Evolutionary conservation across 306 rosid genomes (phyloP).

Genomic region (Datisca glomerata): DNA sequence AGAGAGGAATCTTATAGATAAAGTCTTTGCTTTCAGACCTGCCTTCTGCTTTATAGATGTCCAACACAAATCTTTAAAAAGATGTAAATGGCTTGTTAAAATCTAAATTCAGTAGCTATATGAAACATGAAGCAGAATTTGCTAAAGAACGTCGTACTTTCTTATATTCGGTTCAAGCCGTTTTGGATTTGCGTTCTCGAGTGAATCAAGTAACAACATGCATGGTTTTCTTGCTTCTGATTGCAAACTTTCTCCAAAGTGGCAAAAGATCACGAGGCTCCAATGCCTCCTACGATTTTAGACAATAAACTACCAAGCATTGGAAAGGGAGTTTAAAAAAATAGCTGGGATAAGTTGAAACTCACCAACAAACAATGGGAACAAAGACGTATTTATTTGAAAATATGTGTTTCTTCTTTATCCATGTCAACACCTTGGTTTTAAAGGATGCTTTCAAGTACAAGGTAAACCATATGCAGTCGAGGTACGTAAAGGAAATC

Average conservation of each 20-base stretch:
- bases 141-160: constrained; percentile 29
- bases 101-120: constrained; percentile 1
- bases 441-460: constrained; percentile 24
- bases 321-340: background rate
- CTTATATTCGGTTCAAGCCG: constrained; percentile 63
- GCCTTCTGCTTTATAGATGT: constrained; percentile 39
- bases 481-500: constrained; percentile 37
- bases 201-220: constrained; percentile 78
- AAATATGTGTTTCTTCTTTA: constrained; percentile 42
- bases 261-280: constrained; percentile 70
- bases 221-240: constrained; percentile 38
- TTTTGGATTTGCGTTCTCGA: constrained; percentile 41
- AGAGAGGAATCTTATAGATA: constrained; percentile 39
- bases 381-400: constrained; percentile 69
- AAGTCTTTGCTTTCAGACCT: constrained; percentile 24
- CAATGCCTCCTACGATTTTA: constrained; percentile 51
- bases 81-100: constrained; percentile 1
- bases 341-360: constrained; percentile 7
- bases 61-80: constrained; percentile 47
- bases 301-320: constrained; percentile 3
- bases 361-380: constrained; percentile 78
- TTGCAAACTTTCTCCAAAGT: constrained; percentile 42
- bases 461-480: constrained; percentile 57
- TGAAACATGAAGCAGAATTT: constrained; percentile 4
- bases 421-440: constrained; percentile 62